Evolutionary conservation across 345 rosid genomes (phyloP).

Genomic region (Xanthoceras sorbifolium): DNA sequence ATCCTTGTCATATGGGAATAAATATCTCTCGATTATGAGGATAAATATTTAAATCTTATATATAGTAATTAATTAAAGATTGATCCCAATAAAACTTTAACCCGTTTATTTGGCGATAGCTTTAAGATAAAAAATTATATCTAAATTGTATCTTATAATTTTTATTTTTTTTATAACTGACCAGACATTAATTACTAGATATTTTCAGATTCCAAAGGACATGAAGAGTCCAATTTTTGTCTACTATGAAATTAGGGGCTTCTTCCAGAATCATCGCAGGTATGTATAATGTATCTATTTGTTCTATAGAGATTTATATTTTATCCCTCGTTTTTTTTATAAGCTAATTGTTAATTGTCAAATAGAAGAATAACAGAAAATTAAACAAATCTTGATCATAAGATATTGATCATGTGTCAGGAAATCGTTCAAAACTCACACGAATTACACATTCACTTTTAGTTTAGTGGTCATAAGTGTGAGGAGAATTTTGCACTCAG

Average conservation of each 20-base stretch:
- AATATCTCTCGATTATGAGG: too few relatives aligned
- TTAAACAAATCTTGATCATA: background rate
- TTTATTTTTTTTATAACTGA: background rate
- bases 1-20: too few relatives aligned
- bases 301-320: background rate
- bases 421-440: background rate
- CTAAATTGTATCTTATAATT: too few relatives aligned
- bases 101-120: too few relatives aligned
- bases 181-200: background rate
- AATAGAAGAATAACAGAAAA: too few relatives aligned
- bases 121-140: too few relatives aligned
- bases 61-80: too few relatives aligned
- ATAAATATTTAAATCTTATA: too few relatives aligned
- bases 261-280: conserved; percentile 84
- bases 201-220: conserved; percentile 55
- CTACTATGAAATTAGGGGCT: conserved; percentile 70
- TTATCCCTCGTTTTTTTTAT: too few relatives aligned
- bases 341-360: too few relatives aligned
- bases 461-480: background rate
- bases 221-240: conserved; percentile 66
- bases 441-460: background rate
- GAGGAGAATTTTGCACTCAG: too few relatives aligned
- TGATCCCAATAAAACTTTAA: too few relatives aligned
- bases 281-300: conserved; percentile 14
- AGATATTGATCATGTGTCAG: background rate